Conservation (phyloP, 1,139 yeast species). For the Yamadazyma atmosphaerica region DNA sequence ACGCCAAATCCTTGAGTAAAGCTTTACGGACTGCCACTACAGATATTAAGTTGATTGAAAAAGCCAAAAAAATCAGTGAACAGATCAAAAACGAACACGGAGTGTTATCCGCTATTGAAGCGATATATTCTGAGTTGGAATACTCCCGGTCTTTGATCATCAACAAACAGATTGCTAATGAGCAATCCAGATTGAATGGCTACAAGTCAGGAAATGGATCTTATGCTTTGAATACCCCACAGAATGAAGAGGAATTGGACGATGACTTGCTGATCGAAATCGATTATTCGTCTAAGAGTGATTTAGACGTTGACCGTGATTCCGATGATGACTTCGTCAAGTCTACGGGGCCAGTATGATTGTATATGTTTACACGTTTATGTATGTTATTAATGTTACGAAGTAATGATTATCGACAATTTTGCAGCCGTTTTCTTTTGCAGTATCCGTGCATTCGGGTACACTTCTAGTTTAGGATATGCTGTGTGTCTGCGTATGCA, state of each 20-base stretch:
- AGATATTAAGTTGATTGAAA: constrained; percentile 63
- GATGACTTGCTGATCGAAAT: constrained; percentile 10
- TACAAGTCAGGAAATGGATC: constrained; percentile 7
- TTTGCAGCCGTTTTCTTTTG: no score
- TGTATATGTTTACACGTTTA: not conserved
- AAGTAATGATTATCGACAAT: not conserved
- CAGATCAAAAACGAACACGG: constrained; percentile 74
- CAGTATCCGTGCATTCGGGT: no score
- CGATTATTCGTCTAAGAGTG: constrained; percentile 8
- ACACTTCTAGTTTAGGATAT: no score
- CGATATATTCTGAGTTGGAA: constrained; percentile 75
- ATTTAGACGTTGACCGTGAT: no score
- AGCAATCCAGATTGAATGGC: constrained; percentile 11
- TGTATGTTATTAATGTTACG: not conserved
- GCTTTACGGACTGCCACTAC: constrained; percentile 71
- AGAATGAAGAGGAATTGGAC: constrained; percentile 8
- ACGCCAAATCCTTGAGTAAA: constrained; percentile 57
- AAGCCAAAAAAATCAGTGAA: constrained; percentile 62
- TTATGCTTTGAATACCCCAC: constrained; percentile 8
- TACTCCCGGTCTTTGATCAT: constrained; percentile 59
- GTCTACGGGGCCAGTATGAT: no score
- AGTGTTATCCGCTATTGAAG: constrained; percentile 70
- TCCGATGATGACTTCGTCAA: no score
- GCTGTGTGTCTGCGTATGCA: no score
- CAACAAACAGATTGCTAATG: constrained; percentile 17